Base-by-base conservation (phyloP, 805 yeast genomes). In the Ogataea nitratoaversa region DNA sequence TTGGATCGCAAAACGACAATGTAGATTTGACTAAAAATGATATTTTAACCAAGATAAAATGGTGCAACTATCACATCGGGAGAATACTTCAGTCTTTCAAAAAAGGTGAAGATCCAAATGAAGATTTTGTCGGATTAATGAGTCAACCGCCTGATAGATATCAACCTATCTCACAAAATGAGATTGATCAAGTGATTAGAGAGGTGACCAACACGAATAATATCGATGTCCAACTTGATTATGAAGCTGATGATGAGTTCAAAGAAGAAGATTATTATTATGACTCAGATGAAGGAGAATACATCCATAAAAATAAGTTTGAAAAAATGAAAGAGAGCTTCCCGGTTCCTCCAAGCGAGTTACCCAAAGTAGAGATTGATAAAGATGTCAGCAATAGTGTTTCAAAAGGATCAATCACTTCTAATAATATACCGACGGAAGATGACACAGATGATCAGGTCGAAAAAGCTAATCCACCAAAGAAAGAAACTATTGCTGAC, bases 311-410 rank as follows among this genome's bases (percentile, higher is more conserved):
- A 22, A 33, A 33, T 16, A 34, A 41, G 13, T 37, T 22, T 11
- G 38, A 38, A 13, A 30, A 42, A 19, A 39, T 44, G 36, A 42
- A 39, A 12, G 32, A 30, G 3, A 29, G 32, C 13, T 46, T 47
- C 23, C 54, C 54, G 2, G 29, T 30, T 3, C 18, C 40, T 9
- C 54, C 53, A 6, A 25, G 12, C 18, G 37, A 14, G 3, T 19
- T 31, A 17, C 25, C 35, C 25, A 22, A 22, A 22, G 25, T n/a
- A n/a, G 11, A 13, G 1, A 22, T 90, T 58, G 89, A 88, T 30
- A 77, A 74, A 30, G 72, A 72, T 38, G 88, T 90, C 16, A 89
- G 82, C 50, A 69, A 69, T 19, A 74, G 85, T 29, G 82, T 86
- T 11, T 61, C 61, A 29, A 78, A 82, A 41, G n/a, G n/a, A n/a